A percentile compares a stretch with the other conserved stretches of the same genome.
Evolutionary conservation across 2,329 filamentous ascomycete species (phyloP).

Genomic region (Arthrinium puccinioides): DNA sequence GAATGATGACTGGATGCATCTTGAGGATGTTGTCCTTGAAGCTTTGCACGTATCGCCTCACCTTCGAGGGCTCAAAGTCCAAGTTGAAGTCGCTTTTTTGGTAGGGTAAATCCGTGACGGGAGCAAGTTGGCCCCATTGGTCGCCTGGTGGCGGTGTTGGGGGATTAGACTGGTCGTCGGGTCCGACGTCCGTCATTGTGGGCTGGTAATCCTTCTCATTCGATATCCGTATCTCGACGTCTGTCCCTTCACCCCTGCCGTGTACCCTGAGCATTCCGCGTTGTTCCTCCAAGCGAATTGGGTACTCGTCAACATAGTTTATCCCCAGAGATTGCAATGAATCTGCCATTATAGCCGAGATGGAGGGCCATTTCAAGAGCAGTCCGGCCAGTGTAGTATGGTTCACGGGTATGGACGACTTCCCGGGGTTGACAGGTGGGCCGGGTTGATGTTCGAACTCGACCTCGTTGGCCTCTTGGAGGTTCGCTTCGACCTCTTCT

Average conservation of each 20-base stretch:
- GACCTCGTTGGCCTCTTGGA: constrained; percentile 32
- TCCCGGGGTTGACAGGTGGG: constrained; percentile 45
- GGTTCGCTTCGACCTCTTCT: constrained; percentile 22
- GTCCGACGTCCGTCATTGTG: constrained; percentile 29
- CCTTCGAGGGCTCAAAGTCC: constrained; percentile 43
- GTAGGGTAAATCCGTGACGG: constrained; percentile 39
- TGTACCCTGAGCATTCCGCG: constrained; percentile 69
- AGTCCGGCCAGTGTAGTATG: constrained; percentile 88
- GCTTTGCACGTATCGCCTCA: constrained; percentile 46
- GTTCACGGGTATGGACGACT: constrained; percentile 70
- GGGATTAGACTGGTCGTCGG: constrained; percentile 38
- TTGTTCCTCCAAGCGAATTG: constrained; percentile 66
- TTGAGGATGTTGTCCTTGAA: constrained; percentile 56
- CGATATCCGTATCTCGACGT: constrained; percentile 44
- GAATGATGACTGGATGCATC: constrained; percentile 57
- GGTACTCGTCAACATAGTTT: constrained; percentile 60
- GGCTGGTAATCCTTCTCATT: constrained; percentile 30
- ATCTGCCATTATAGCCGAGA: constrained; percentile 53
- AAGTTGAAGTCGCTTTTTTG: constrained; percentile 26
- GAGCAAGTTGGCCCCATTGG: constrained; percentile 51
- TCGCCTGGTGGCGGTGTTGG: constrained; percentile 46
- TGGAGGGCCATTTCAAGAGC: constrained; percentile 65
- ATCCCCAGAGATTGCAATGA: constrained; percentile 42
- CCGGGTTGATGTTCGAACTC: constrained; percentile 44
- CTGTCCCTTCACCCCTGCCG: constrained; percentile 66